A percentile compares a stretch with the other conserved stretches of the same genome.
phyloP scores from a whole-genome alignment of 2,329 filamentous ascomycete genomes.

The Xylariaceae sp. region DNA sequence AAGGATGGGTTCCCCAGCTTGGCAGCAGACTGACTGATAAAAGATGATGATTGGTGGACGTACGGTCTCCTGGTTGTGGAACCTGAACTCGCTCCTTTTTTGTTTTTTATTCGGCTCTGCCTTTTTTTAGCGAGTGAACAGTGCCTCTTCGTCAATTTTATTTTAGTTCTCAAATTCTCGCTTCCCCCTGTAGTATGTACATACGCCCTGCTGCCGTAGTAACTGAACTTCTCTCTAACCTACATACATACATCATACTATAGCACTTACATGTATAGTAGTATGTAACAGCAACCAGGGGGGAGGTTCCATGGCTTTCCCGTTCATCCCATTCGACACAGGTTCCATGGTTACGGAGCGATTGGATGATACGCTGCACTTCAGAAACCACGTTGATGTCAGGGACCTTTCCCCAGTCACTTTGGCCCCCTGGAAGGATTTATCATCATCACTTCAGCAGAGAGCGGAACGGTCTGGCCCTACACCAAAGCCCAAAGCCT shows the following conservation, averaged over 20 bases:
- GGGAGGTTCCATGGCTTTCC: not conserved
- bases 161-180: conserved; percentile 13
- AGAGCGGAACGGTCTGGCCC: conserved; percentile 12
- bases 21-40: conserved; percentile 12
- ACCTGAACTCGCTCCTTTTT: too few species aligned
- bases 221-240: conserved; percentile 1
- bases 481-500: conserved; percentile 17
- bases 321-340: not conserved
- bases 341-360: conserved; percentile 1
- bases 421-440: conserved; percentile 21
- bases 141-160: conserved; percentile 8
- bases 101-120: not conserved
- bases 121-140: conserved; percentile 14
- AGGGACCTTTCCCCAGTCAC: conserved; percentile 21
- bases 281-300: too few species aligned
- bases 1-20: not conserved
- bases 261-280: too few species aligned
- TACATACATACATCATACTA: not conserved
- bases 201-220: conserved; percentile 3
- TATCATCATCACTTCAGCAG: conserved; percentile 36
- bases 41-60: conserved; percentile 17
- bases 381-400: conserved; percentile 30
- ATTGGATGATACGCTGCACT: conserved; percentile 27
- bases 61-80: conserved; percentile 18
- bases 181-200: conserved; percentile 19